These are phyloP conservation scores for Coemansia sp. DNA, from an alignment of 192 early-diverging fungal species.

Conservation along the genomic window DNA sequence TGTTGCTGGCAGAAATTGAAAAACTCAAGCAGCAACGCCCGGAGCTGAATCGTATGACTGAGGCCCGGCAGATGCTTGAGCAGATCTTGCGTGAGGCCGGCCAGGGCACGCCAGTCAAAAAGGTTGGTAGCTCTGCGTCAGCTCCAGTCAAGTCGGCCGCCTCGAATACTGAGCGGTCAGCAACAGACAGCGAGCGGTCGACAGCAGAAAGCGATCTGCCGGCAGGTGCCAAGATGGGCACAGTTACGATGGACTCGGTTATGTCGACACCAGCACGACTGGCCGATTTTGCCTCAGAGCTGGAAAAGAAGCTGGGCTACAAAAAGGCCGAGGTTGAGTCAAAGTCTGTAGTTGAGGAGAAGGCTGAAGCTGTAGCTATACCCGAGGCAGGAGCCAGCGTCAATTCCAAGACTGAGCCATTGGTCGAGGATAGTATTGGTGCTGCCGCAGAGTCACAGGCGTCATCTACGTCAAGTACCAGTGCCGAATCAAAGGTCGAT, in stretches of 20 bases:
- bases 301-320: conserved; percentile 48
- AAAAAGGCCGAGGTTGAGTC: not conserved
- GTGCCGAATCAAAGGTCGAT: not conserved
- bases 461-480: not conserved
- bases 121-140: conserved; percentile 8
- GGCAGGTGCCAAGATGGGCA: conserved; percentile 43
- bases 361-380: not conserved
- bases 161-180: not conserved
- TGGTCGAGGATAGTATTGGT: not conserved
- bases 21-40: conserved; percentile 48
- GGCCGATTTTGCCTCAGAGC: conserved; percentile 49
- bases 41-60: conserved; percentile 49
- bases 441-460: not conserved
- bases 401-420: not conserved
- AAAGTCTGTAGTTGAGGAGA: not conserved
- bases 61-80: conserved; percentile 51
- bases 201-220: conserved; percentile 12
- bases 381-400: not conserved
- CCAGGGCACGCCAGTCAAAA: conserved; percentile 32
- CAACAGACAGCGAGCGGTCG: not conserved
- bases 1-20: conserved; percentile 52
- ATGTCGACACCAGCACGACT: conserved; percentile 38
- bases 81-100: conserved; percentile 44
- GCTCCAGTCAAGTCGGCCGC: not conserved
- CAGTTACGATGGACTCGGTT: conserved; percentile 52